Conservation (phyloP, 768 basidiomycete genomes). For the Pisolithus albus region DNA sequence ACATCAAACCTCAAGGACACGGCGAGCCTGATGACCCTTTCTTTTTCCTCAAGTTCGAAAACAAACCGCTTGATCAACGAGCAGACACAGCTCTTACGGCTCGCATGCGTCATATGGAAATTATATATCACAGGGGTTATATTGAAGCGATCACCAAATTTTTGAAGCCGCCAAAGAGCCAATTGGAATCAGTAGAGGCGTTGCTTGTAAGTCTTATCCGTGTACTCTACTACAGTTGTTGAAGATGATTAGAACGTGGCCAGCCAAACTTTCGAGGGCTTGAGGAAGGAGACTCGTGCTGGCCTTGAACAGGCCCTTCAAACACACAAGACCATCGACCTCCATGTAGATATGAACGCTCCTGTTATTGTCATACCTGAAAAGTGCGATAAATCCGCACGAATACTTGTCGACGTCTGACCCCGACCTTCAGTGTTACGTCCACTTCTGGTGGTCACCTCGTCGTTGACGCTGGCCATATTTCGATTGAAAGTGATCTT, state of each 20-base stretch:
- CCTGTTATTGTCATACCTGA: conserved; percentile 97
- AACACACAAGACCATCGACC: conserved; percentile 90
- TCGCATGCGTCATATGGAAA: conserved; percentile 91
- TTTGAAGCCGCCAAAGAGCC: conserved; percentile 89
- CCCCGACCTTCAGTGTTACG: conserved; percentile 51
- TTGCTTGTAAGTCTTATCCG: conserved; percentile 53
- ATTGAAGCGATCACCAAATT: conserved; percentile 88
- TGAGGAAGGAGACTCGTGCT: conserved; percentile 89
- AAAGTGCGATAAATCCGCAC: conserved; percentile 45
- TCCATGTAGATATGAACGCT: conserved; percentile 95
- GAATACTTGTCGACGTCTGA: conserved; percentile 4
- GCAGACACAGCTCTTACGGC: conserved; percentile 88
- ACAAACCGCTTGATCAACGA: conserved; percentile 82
- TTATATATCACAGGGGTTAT: conserved; percentile 92
- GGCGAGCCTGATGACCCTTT: conserved; percentile 48
- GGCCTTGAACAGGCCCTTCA: conserved; percentile 91
- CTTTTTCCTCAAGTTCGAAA: conserved; percentile 88
- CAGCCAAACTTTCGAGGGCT: conserved; percentile 85
- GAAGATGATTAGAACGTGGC: conserved; percentile 62
- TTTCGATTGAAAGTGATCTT: conserved; percentile 85
- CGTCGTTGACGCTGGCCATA: conserved; percentile 93
- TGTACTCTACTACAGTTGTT: background rate
- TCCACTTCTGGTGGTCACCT: conserved; percentile 75
- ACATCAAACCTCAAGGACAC: conserved; percentile 29
- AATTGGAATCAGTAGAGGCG: conserved; percentile 92